Conservation (phyloP, 2,329 filamentous ascomycete genomes). For the Aspergillus neoniger region DNA sequence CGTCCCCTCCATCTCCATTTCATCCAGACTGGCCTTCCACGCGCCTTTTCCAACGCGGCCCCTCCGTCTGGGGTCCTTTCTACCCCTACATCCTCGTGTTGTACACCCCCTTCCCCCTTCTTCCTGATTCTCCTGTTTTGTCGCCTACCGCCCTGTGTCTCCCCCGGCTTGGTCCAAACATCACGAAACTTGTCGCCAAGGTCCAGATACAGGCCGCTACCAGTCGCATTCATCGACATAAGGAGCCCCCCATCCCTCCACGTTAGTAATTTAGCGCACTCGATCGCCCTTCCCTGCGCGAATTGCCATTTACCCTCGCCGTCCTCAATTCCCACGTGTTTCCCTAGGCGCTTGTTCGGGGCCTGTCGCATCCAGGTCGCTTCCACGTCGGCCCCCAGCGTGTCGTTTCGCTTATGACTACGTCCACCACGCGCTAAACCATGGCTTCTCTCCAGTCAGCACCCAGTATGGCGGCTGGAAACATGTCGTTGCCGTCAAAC, state of each 20-base stretch:
- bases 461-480: conserved; percentile 67
- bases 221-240: conserved; percentile 30
- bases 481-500: conserved; percentile 63
- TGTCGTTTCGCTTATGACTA: conserved; percentile 34
- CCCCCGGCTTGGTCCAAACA: conserved; percentile 30
- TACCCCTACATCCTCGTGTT: conserved; percentile 22
- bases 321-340: conserved; percentile 22
- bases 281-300: conserved; percentile 26
- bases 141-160: conserved; percentile 25
- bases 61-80: conserved; percentile 25
- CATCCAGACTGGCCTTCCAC: conserved; percentile 37
- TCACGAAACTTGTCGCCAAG: conserved; percentile 39
- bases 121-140: conserved; percentile 23
- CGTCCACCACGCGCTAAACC: conserved; percentile 37
- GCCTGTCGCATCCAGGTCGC: conserved; percentile 24
- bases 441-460: conserved; percentile 82
- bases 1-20: conserved; percentile 43
- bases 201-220: conserved; percentile 28
- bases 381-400: conserved; percentile 13
- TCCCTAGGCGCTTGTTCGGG: conserved; percentile 22
- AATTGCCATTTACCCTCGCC: conserved; percentile 24
- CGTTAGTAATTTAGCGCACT: conserved; percentile 24
- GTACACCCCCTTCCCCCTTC: conserved; percentile 17
- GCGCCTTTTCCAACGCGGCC: conserved; percentile 34
- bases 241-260: conserved; percentile 22